These are phyloP conservation scores for Reutealis trisperma DNA, from an alignment of 345 rosid species.

Conservation along the genomic window DNA sequence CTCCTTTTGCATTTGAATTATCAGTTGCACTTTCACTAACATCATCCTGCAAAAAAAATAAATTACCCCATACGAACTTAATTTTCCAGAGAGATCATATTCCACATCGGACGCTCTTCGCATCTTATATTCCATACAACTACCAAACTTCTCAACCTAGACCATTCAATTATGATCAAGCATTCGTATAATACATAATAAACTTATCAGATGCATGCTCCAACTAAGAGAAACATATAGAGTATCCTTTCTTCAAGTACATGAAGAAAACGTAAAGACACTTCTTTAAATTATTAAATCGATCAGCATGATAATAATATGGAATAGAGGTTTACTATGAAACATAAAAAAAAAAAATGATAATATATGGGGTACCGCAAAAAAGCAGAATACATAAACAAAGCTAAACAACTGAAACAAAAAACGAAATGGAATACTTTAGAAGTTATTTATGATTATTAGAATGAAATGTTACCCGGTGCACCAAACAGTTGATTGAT, in stretches of 20 bases:
- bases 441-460: background rate
- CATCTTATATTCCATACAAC: background rate
- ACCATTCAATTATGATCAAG: background rate
- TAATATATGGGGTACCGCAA: background rate
- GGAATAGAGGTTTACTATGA: background rate
- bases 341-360: background rate
- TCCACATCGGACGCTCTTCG: background rate
- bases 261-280: background rate
- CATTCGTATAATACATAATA: background rate
- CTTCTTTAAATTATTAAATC: background rate
- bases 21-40: constrained; percentile 30
- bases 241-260: background rate
- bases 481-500: constrained; percentile 90
- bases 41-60: constrained; percentile 45
- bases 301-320: background rate
- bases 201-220: background rate
- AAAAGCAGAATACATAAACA: background rate
- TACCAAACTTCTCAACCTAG: background rate
- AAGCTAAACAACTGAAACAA: background rate
- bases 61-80: background rate
- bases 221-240: background rate
- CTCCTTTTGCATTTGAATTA: constrained; percentile 37
- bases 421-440: background rate
- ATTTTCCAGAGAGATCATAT: background rate
- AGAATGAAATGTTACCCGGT: constrained; percentile 47